Percentiles rank a stretch among this genome's conserved stretches.
phyloP scores from a whole-genome alignment of 208 protist species.

The Leishmania braziliensis region DNA sequence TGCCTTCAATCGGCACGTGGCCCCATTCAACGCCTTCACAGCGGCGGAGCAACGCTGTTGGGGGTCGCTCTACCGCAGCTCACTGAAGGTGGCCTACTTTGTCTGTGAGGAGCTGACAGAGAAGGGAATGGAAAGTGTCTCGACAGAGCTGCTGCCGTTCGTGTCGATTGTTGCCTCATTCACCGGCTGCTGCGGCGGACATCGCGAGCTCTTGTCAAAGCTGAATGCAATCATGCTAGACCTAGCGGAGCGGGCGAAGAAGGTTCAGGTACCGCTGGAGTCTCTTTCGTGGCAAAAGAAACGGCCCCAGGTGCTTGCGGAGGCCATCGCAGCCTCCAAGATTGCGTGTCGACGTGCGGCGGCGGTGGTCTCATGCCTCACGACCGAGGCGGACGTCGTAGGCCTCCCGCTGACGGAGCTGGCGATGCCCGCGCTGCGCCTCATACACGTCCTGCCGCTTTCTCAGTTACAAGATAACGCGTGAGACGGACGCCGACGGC shows the following conservation, averaged over 20 bases:
- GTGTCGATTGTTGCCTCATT: conserved; percentile 68
- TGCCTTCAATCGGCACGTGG: conserved; percentile 61
- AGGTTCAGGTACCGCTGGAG: conserved; percentile 63
- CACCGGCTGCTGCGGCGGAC: conserved; percentile 66
- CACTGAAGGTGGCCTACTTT: conserved; percentile 62
- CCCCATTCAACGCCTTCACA: conserved; percentile 54
- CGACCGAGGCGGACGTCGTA: conserved; percentile 70
- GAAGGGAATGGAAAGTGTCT: conserved; percentile 53
- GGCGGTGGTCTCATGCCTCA: conserved; percentile 57
- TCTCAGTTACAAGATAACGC: not conserved
- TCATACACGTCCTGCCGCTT: conserved; percentile 29
- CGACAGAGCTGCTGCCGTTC: conserved; percentile 54
- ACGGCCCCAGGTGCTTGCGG: conserved; percentile 38
- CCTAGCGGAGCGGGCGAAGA: conserved; percentile 68
- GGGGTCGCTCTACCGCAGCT: conserved; percentile 69
- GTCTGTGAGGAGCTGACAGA: conserved; percentile 62
- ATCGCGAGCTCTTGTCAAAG: conserved; percentile 71
- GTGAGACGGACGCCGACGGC: not conserved
- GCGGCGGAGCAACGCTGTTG: conserved; percentile 47
- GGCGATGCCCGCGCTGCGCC: conserved; percentile 28
- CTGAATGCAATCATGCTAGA: conserved; percentile 64
- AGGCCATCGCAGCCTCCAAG: conserved; percentile 29
- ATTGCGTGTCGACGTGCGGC: conserved; percentile 21
- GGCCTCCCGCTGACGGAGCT: conserved; percentile 39
- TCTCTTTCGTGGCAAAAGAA: conserved; percentile 27